phyloP scores from a whole-genome alignment of 257 asterid genomes.

The Plantago ovata region DNA sequence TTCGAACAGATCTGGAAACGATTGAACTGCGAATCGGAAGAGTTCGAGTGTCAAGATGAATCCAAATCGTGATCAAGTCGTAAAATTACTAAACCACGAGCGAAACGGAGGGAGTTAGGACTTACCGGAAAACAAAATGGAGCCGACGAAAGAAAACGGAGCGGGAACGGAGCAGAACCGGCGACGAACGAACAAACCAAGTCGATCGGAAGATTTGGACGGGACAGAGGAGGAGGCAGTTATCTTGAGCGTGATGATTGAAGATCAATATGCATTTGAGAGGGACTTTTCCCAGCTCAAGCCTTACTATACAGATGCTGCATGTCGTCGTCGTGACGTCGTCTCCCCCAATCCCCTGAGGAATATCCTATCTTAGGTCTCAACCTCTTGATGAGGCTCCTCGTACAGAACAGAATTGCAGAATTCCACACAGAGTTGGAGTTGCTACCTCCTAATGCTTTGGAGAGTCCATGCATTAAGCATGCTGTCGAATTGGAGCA shows the following conservation, averaged over 20 bases:
- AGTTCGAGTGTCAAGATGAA: too few species aligned
- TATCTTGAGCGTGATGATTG: slow-evolving; percentile 74
- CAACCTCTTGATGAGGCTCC: slow-evolving; percentile 95
- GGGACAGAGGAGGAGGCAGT: slow-evolving; percentile 99
- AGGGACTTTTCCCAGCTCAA: slow-evolving; percentile 92
- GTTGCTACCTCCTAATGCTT: slow-evolving; percentile 66
- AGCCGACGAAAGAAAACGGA: too few species aligned
- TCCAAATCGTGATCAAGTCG: too few species aligned
- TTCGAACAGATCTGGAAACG: too few species aligned
- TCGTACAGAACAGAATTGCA: slow-evolving; percentile 94
- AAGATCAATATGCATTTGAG: slow-evolving; percentile 92
- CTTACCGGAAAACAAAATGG: too few species aligned
- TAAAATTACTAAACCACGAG: too few species aligned
- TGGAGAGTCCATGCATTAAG: slow-evolving; percentile 85
- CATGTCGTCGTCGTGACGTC: too few species aligned
- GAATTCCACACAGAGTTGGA: slow-evolving; percentile 97
- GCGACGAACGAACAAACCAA: too few species aligned
- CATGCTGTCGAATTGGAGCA: slow-evolving; percentile 98
- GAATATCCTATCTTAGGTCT: slow-evolving; percentile 93
- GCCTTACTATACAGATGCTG: slow-evolving; percentile 94
- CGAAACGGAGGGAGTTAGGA: too few species aligned
- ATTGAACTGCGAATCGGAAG: too few species aligned
- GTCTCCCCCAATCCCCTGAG: slow-evolving; percentile 75
- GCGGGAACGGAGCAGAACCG: too few species aligned
- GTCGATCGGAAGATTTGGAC: too few species aligned